These are phyloP conservation scores for Diplotaxis tenuifolia DNA, from an alignment of 345 rosid genomes.

Conservation along the genomic window DNA sequence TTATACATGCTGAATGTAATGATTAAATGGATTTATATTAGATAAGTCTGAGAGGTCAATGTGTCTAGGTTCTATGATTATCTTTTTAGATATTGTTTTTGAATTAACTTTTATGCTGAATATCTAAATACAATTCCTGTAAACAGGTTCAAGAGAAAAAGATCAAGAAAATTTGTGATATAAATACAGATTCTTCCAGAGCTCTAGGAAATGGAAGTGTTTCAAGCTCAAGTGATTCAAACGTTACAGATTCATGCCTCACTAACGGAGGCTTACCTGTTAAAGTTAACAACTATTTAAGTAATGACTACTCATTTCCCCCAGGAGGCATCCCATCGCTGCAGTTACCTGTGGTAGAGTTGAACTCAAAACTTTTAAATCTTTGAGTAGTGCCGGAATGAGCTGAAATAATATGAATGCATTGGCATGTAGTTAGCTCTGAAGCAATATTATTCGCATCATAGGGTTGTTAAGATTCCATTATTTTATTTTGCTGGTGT, in stretches of 20 bases:
- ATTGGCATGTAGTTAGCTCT: too few relatives aligned
- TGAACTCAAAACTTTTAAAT: too few relatives aligned
- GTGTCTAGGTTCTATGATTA: background rate
- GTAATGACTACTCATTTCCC: constrained; percentile 41
- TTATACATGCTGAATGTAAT: background rate
- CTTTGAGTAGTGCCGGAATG: too few relatives aligned
- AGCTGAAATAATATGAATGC: too few relatives aligned
- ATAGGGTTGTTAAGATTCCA: too few relatives aligned
- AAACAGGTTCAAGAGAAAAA: constrained; percentile 89
- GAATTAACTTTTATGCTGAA: background rate
- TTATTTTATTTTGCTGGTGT: too few relatives aligned
- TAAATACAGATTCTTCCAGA: constrained; percentile 72
- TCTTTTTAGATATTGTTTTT: constrained; percentile 6
- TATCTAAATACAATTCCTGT: background rate
- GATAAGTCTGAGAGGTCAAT: background rate
- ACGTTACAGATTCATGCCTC: constrained; percentile 41
- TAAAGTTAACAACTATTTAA: constrained; percentile 38
- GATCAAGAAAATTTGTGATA: constrained; percentile 76
- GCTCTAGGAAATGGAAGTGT: constrained; percentile 62
- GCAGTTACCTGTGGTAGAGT: constrained; percentile 80
- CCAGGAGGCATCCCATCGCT: constrained; percentile 71
- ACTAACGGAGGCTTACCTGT: constrained; percentile 65
- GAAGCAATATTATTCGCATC: too few relatives aligned
- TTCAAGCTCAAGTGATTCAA: constrained; percentile 66
- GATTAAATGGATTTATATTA: background rate